Base-by-base conservation (phyloP, 73 alveolate species). In the Paramecium octaurelia region DNA sequence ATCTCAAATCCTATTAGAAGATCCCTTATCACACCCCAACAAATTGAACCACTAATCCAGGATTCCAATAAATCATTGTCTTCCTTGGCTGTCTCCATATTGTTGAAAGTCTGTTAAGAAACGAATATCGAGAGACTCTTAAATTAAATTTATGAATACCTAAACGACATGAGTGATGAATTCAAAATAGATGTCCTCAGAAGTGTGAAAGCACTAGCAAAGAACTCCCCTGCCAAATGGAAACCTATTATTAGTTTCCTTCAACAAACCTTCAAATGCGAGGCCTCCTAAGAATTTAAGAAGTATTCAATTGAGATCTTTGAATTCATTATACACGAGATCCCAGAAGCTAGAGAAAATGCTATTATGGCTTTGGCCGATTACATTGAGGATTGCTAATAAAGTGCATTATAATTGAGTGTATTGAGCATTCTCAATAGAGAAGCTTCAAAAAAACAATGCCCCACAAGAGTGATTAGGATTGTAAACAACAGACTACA, bases 111-210 rank as follows among this genome's bases (percentile, higher is more conserved):
- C n/a, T 89, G 94, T 24, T 50, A 70, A 48, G 94, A 89, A 44
- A 29, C 29, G 0, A 83, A 73, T 58, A 73, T 73, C 21, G 91
- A 89, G 11, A 70, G 69, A 29, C 40, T 71, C n/a, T 83, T 89
- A 50, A 71, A 40, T 44, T 40, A 89, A 44, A 89, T 89, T 5
- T 71, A 43, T 24, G 94, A 89, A 34, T 70, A 89, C 31, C 42
- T 89, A 21, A 31, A 43, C 12, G 94, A 89, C 8, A 89, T 89
- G 94, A 70, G 85, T 71, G 94, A 89, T 89, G 94, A 89, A 89
- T 89, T 89, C 34, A 71, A 71, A 70, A 50, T 89, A 71, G 94
- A 89, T 71, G 88, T 89, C 3, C 71, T 89, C 16, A 89, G 88
- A 70, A 70, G 92, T 46, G 92, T 89, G 50, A 89, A 71, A 58